phyloP scores from a whole-genome alignment of 768 basidiomycete genomes.

The Austroboletus eburneus region DNA sequence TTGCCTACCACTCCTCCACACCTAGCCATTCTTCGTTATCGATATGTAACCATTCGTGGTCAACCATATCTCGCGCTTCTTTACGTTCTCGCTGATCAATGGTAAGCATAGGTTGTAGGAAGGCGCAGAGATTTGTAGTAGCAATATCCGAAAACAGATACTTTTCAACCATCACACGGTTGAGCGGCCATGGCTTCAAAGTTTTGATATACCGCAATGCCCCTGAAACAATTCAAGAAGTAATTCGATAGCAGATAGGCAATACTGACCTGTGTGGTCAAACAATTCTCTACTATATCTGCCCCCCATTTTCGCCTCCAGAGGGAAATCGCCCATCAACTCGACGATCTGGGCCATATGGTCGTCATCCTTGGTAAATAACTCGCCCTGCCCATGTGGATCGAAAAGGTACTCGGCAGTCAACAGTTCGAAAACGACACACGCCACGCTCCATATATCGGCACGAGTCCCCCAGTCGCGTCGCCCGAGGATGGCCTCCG shows the following conservation, averaged over 20 bases:
- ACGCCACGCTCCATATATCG: conserved; percentile 91
- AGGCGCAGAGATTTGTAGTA: conserved; percentile 55
- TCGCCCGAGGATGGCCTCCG: conserved; percentile 89
- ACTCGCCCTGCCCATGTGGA: conserved; percentile 73
- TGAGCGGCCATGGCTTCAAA: conserved; percentile 77
- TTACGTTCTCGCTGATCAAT: conserved; percentile 66
- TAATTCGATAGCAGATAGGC: not conserved
- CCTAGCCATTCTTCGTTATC: conserved; percentile 29
- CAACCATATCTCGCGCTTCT: conserved; percentile 67
- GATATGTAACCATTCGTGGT: conserved; percentile 68
- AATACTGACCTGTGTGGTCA: conserved; percentile 56
- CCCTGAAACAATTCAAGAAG: conserved; percentile 37
- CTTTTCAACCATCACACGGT: conserved; percentile 85
- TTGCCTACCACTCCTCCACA: conserved; percentile 30
- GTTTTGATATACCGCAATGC: conserved; percentile 67
- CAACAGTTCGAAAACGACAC: conserved; percentile 86
- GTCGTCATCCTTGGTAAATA: conserved; percentile 92
- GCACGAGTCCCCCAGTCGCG: conserved; percentile 82
- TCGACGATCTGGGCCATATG: conserved; percentile 96
- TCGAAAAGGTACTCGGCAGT: conserved; percentile 93
- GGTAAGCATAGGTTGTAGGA: conserved; percentile 73
- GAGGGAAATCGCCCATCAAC: conserved; percentile 73
- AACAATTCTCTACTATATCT: conserved; percentile 84
- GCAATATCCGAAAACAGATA: conserved; percentile 67
- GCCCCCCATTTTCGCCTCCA: conserved; percentile 76